Evolutionary conservation across 2,329 filamentous ascomycete species (phyloP).

Genomic region (Ambrosiella xylebori): DNA sequence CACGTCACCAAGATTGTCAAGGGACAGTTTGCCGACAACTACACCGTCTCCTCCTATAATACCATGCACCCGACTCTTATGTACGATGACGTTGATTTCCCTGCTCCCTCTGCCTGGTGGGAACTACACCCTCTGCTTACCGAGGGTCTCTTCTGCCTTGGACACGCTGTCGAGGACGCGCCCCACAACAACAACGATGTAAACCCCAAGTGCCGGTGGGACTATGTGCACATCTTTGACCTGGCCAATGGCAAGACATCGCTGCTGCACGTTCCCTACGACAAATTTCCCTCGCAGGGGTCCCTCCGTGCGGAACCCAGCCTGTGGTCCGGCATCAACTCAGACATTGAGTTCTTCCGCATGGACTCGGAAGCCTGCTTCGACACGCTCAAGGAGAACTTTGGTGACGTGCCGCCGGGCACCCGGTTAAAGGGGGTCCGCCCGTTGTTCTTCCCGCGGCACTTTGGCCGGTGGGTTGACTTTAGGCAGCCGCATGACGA

Average conservation of each 20-base stretch:
- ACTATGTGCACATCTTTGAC: background rate
- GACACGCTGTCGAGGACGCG: background rate
- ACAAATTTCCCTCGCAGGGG: background rate
- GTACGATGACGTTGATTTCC: too few relatives aligned
- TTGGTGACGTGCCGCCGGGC: background rate
- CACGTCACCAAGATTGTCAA: background rate
- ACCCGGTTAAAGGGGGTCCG: background rate
- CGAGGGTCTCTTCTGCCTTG: slow-evolving; percentile 1
- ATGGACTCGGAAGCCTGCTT: background rate
- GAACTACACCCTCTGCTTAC: background rate
- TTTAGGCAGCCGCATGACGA: background rate
- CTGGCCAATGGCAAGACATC: background rate
- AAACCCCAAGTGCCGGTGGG: too few relatives aligned
- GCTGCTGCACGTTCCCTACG: background rate
- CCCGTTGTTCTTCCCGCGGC: background rate
- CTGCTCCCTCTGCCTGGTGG: background rate
- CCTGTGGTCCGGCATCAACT: background rate
- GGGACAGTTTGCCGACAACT: background rate
- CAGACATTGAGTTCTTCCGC: background rate
- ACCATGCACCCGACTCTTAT: background rate
- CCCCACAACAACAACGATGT: background rate
- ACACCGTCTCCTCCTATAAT: background rate
- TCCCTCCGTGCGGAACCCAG: background rate
- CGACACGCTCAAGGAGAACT: background rate
- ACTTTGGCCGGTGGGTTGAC: background rate